Conservation (phyloP, 2,329 filamentous ascomycete genomes). For the Neonectria neomacrospora region DNA sequence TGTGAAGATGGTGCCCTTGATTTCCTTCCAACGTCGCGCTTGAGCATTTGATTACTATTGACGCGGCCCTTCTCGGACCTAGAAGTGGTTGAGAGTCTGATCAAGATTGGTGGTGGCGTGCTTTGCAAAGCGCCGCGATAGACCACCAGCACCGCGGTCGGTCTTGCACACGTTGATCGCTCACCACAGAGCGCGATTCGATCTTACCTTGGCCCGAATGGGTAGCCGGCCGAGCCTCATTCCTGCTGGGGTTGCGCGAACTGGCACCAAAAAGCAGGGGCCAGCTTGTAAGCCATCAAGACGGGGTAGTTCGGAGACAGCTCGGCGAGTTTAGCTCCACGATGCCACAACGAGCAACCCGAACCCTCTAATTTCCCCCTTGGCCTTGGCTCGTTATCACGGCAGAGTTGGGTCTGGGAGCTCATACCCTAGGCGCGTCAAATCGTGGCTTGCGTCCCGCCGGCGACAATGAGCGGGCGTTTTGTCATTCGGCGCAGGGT, state of each 20-base stretch:
- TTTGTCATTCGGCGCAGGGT: constrained; percentile 22
- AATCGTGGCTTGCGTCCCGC: constrained; percentile 21
- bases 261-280: background rate
- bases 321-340: constrained; percentile 7
- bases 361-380: constrained; percentile 20
- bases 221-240: constrained; percentile 28
- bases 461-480: constrained; percentile 20
- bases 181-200: constrained; percentile 18
- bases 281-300: background rate
- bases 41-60: background rate
- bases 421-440: constrained; percentile 5
- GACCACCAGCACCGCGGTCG: background rate
- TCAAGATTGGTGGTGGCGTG: background rate
- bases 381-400: constrained; percentile 16
- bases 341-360: background rate
- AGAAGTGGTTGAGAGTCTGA: background rate
- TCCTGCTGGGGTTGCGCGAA: background rate
- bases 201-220: constrained; percentile 18
- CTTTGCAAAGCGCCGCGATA: constrained; percentile 6
- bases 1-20: constrained; percentile 26
- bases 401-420: constrained; percentile 3
- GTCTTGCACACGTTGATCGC: constrained; percentile 16
- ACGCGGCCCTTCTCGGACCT: background rate
- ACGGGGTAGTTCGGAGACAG: background rate
- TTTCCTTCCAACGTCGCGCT: background rate